Conservation (phyloP, 495 filamentous ascomycete genomes). For the Aspergillus incahuasiensis region DNA sequence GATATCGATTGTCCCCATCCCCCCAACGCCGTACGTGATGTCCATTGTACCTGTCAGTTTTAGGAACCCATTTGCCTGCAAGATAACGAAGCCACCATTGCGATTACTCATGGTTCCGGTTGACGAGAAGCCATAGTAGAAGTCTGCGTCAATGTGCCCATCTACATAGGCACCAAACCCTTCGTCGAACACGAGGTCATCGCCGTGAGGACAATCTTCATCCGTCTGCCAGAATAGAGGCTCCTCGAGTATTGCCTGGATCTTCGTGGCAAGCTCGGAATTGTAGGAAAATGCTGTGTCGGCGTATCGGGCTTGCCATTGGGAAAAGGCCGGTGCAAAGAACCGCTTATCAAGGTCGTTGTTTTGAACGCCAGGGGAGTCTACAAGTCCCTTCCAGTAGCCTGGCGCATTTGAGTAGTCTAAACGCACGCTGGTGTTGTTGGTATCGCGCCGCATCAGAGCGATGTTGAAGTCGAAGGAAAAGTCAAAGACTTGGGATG, state of each 20-base stretch:
- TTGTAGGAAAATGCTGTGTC: not conserved
- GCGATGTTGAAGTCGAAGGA: conserved; percentile 2
- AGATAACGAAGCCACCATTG: not conserved
- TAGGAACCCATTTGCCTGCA: not conserved
- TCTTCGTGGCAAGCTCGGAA: not conserved
- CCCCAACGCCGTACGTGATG: not conserved
- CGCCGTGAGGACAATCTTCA: not conserved
- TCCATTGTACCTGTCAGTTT: not conserved
- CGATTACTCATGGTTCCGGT: not conserved
- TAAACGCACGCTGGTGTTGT: conserved; percentile 3
- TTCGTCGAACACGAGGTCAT: not conserved
- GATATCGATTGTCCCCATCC: not conserved
- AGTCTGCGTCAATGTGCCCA: not conserved
- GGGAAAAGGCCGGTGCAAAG: not conserved
- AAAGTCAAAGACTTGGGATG: conserved; percentile 3
- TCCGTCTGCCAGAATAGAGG: not conserved
- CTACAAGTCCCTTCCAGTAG: conserved; percentile 6
- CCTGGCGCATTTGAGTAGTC: conserved; percentile 8
- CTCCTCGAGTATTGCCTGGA: not conserved
- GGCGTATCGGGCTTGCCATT: not conserved
- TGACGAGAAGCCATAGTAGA: not conserved
- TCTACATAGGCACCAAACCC: not conserved
- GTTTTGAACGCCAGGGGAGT: not conserved
- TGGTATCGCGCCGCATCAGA: conserved; percentile 5
- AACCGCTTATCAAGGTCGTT: not conserved